Percentiles rank a stretch among this genome's conserved stretches.
Conservation (phyloP, 441 rosid genomes). For the Corymbia citriodora region DNA sequence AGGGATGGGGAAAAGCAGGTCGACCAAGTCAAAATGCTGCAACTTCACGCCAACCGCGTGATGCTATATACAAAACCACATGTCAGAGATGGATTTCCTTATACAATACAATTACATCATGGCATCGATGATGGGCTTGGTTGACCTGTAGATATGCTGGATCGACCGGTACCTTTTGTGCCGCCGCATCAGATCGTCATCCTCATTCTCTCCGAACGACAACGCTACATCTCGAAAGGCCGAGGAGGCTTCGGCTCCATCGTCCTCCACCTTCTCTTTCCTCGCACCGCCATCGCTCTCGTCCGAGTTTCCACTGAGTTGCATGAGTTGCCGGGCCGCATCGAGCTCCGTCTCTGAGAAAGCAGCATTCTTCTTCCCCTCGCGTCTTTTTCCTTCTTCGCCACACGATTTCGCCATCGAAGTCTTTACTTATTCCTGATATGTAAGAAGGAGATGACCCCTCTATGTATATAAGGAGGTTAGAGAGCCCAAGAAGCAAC, state of each 20-base stretch:
- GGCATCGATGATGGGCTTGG: neutral
- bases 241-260: neutral
- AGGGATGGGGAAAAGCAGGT: neutral
- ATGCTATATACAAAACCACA: neutral
- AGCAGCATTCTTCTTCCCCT: neutral
- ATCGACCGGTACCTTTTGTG: neutral
- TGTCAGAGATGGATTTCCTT: neutral
- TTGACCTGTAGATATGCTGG: neutral
- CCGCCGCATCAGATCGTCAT: neutral
- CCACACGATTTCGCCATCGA: neutral
- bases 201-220: neutral
- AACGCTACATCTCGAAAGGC: neutral
- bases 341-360: slow-evolving; percentile 2
- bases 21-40: neutral
- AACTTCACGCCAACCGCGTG: neutral
- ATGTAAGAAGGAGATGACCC: neutral
- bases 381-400: neutral
- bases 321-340: neutral
- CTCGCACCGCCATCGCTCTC: neutral
- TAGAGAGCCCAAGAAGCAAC: neutral
- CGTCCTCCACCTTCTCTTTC: neutral
- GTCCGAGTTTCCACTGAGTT: slow-evolving; percentile 2
- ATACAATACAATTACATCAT: neutral
- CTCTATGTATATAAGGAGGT: neutral
- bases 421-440: neutral